These are phyloP conservation scores for Microstegium vimineum DNA, from an alignment of 176 grass and related monocot species.

Conservation along the genomic window DNA sequence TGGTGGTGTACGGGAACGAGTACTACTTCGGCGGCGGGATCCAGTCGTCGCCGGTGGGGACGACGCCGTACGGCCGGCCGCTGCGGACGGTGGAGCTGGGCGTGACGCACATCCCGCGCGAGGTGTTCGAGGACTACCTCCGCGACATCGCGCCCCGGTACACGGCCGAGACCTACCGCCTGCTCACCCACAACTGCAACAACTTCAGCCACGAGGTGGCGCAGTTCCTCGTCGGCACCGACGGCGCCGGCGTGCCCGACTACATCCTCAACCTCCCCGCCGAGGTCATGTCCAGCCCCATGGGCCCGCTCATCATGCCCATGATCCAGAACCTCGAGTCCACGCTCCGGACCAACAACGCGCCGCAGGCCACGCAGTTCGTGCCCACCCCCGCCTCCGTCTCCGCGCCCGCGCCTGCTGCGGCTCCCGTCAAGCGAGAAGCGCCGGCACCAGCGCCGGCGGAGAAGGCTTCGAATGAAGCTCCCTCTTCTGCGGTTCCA, in stretches of 20 bases:
- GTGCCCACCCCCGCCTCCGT: background rate
- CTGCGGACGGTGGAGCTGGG: constrained; percentile 53
- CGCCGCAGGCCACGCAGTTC: constrained; percentile 42
- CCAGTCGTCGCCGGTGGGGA: constrained; percentile 51
- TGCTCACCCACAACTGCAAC: constrained; percentile 91
- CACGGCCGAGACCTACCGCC: constrained; percentile 68
- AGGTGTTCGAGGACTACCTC: constrained; percentile 81
- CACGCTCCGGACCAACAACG: constrained; percentile 35
- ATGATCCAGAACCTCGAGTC: constrained; percentile 76
- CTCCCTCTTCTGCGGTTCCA: no score
- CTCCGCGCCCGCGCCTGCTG: background rate
- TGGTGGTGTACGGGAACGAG: constrained; percentile 75
- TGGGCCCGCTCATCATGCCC: constrained; percentile 69
- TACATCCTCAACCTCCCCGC: constrained; percentile 73
- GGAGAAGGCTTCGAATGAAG: background rate
- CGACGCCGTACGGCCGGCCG: constrained; percentile 68
- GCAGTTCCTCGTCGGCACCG: constrained; percentile 64
- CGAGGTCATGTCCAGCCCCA: constrained; percentile 89
- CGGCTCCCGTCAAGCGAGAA: background rate
- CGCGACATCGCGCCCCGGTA: constrained; percentile 66
- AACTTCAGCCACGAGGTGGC: constrained; percentile 89
- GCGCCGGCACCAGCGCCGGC: background rate
- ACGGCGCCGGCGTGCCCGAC: constrained; percentile 48
- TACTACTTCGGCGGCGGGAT: constrained; percentile 87
- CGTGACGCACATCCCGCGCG: constrained; percentile 64